Base-by-base conservation (phyloP, 495 filamentous ascomycete species). In the Neurospora sp. region DNA sequence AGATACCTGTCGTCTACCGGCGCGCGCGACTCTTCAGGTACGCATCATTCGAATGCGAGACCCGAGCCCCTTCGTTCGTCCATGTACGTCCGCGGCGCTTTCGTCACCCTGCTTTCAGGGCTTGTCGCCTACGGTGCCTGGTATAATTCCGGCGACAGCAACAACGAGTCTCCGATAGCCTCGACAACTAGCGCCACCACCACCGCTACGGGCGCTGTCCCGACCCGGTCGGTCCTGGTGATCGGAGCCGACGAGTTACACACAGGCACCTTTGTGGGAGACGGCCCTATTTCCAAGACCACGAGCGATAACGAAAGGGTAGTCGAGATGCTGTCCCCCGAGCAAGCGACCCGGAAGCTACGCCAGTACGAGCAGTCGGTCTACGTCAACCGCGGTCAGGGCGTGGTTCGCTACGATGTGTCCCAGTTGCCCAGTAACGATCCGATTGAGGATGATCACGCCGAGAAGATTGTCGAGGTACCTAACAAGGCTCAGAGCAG, bases 401-500 rank as follows among this genome's bases (percentile, higher is more conserved):
- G 96, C 20, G 94, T 99, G 42, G 89, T 97, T 74, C 89, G 96
- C 59, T 99, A 99, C 78, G 96, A 99, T 81, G 86, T 97, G n/a
- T 92, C 93, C 31, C 96, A 98, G 81, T 87, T 98, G 72, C 91
- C 94, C 3, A 97, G 93, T 81, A 99, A 99, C 80, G 93, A 97
- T 74, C 96, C 96, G 1, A 99, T 99, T 73, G 96, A 99, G 82
- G 96, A 99, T 78, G 96, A 99, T 78, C 96, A 99, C 79, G 90
- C 91, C 39, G 96, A 98, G 83, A 96, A 97, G 87, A 96, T 98
- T 73, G 92, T 98, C 47, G 94, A 99, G 82, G 87, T 97, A 14
- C 90, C 92, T 80, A 70, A 71, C 65, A 72, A 72, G 45, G 79
- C 83, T 40, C 84, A 86, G 74, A 87, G 86, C 40, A 80, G 83